Conservation (phyloP, 495 filamentous ascomycete species). For the Viridothelium virens region DNA sequence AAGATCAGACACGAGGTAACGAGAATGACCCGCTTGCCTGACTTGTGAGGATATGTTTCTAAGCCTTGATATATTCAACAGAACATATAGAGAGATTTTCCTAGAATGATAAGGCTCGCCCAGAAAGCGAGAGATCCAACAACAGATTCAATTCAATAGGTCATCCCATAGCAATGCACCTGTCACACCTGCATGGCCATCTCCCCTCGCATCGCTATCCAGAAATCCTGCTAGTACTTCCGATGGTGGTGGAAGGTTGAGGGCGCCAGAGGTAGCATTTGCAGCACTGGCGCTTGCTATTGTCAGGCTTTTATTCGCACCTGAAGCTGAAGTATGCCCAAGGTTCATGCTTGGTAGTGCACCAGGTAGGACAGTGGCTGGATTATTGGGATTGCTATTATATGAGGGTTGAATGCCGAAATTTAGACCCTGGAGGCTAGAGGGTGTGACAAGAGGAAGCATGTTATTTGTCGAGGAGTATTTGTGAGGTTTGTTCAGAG, state of each 20-base stretch:
- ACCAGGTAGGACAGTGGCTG: constrained; percentile 2
- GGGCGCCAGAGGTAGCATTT: constrained; percentile 11
- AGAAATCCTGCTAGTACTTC: constrained; percentile 21
- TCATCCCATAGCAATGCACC: constrained; percentile 5
- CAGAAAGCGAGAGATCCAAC: constrained; percentile 5
- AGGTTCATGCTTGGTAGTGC: not conserved
- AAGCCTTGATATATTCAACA: too few species aligned
- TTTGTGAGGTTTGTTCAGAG: constrained; percentile 21
- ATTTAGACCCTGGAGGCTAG: constrained; percentile 10
- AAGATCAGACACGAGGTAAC: too few species aligned
- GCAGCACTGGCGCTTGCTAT: not conserved
- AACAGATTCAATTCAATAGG: constrained; percentile 16
- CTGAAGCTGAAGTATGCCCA: not conserved
- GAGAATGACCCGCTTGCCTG: too few species aligned
- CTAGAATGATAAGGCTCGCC: not conserved
- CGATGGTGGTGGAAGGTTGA: constrained; percentile 25
- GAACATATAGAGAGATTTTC: too few species aligned
- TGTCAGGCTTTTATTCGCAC: not conserved
- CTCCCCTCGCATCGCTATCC: constrained; percentile 16
- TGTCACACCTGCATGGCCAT: not conserved
- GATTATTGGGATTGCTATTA: constrained; percentile 4
- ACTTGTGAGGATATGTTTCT: too few species aligned
- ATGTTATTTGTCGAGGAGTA: not conserved
- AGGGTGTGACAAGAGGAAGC: not conserved
- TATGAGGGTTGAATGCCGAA: constrained; percentile 17